Evolutionary conservation across 768 basidiomycete genomes (phyloP).

Genomic region (Kwoniella bestiolae): DNA sequence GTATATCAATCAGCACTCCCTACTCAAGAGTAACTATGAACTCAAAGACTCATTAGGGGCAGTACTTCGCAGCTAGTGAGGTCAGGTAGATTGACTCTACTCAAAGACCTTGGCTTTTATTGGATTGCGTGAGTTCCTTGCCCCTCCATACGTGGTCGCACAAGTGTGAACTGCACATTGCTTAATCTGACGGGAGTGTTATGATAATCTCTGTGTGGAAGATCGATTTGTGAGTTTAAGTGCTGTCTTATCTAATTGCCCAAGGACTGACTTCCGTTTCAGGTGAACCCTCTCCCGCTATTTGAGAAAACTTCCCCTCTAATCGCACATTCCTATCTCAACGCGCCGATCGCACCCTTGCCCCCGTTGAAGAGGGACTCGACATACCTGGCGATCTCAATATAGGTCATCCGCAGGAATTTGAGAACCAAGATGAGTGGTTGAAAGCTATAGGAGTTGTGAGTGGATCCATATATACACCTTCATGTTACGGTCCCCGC

Average conservation of each 20-base stretch:
- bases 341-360: background rate
- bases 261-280: background rate
- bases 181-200: no score
- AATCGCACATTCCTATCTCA: background rate
- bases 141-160: background rate
- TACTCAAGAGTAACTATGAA: no score
- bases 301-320: background rate
- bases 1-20: no score
- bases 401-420: conserved; percentile 3
- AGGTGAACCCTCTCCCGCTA: background rate
- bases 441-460: conserved; percentile 2
- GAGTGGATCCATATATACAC: background rate
- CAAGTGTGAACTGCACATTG: background rate
- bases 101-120: background rate
- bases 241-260: background rate
- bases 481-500: no score
- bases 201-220: background rate
- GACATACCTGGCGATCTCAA: background rate
- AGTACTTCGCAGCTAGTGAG: no score
- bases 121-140: background rate
- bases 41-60: no score
- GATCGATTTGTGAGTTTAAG: background rate
- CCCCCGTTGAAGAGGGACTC: background rate
- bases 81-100: no score
- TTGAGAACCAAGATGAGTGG: background rate